Conservation (phyloP, 768 basidiomycete genomes). For the Calocera cornea region DNA sequence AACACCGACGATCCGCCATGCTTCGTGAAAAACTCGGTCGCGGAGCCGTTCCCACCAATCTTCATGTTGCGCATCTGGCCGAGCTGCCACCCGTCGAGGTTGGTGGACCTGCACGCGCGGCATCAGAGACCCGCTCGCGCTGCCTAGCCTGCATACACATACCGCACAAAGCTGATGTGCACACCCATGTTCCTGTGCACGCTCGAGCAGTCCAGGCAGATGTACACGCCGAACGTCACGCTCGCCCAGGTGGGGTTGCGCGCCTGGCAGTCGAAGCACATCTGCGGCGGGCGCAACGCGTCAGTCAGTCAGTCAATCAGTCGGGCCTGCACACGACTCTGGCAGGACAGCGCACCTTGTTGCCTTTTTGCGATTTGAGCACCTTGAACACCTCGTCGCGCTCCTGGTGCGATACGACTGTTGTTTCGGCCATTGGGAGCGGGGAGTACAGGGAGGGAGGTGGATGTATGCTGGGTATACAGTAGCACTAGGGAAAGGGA, state of each 20-base stretch:
- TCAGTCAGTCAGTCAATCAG: constrained; percentile 7
- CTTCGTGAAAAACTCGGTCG: constrained; percentile 78
- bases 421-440: constrained; percentile 31
- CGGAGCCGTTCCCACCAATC: constrained; percentile 79
- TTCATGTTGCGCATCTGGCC: constrained; percentile 90
- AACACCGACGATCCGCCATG: constrained; percentile 66
- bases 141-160: constrained; percentile 22
- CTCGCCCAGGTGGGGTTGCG: constrained; percentile 97
- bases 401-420: constrained; percentile 50
- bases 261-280: constrained; percentile 89
- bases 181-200: constrained; percentile 95
- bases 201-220: constrained; percentile 94
- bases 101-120: constrained; percentile 58
- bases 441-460: background rate
- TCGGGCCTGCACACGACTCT: constrained; percentile 10
- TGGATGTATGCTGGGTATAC: background rate
- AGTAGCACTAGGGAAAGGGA: background rate
- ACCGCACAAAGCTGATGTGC: constrained; percentile 95
- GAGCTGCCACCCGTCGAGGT: constrained; percentile 89
- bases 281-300: constrained; percentile 31
- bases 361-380: constrained; percentile 71
- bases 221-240: constrained; percentile 91
- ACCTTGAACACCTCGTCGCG: constrained; percentile 76
- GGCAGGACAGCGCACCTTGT: constrained; percentile 44
- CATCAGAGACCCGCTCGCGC: background rate